Evolutionary conservation across 371 early-diverging fungal genomes (phyloP), one percentile per base, ranked within the genome.

Genomic region (Syncephalastrum racemosum): DNA sequence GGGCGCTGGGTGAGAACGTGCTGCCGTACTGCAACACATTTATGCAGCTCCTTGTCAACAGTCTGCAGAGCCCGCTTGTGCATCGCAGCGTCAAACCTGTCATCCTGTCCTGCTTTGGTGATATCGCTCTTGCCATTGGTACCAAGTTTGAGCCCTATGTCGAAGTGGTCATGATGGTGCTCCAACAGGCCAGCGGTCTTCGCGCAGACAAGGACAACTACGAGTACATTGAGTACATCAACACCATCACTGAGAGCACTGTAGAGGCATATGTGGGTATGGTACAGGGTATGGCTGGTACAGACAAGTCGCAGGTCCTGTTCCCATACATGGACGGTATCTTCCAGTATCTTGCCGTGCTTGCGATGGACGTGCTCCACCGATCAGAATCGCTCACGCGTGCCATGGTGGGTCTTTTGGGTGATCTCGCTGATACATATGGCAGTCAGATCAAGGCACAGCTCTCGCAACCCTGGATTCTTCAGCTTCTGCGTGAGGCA

Each of bases 251-350:
- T 24, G 93, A 94, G 64, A 89, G 91, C 46, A 92, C 93, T 63
- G 71, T 95, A 36, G 98, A 97, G 70, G 96, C 97, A 12, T 96
- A 92, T 71, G 90, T 94, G 20, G 98, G 98, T 47, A 94, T 98
- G 53, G 85, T 88, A 1, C 96, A 97, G 64, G 98, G 96, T 1
- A 69, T 97, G 68, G 87, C 89, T 66, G 74, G 83, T 1, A 87
- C 60, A 14, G 22, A 44, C 42, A 22, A 85, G 89, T 83, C 24
- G 64, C 70, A 25, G 60, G 84, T 39, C 71, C 95, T 25, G 56
- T 79, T 27, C 24, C 83, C 81, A 15, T 87, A 87, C 49, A 68
- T 88, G 31, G 73, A 80, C 41, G 73, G 73, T 40, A 81, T 96
- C 53, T 87, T 96, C 60, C 78, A 71, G n/a, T 95, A 95, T 71